Evolutionary conservation across 2,329 filamentous ascomycete species (phyloP), one percentile per base, ranked within the genome.

Genomic region (Colletotrichum theobromicola): DNA sequence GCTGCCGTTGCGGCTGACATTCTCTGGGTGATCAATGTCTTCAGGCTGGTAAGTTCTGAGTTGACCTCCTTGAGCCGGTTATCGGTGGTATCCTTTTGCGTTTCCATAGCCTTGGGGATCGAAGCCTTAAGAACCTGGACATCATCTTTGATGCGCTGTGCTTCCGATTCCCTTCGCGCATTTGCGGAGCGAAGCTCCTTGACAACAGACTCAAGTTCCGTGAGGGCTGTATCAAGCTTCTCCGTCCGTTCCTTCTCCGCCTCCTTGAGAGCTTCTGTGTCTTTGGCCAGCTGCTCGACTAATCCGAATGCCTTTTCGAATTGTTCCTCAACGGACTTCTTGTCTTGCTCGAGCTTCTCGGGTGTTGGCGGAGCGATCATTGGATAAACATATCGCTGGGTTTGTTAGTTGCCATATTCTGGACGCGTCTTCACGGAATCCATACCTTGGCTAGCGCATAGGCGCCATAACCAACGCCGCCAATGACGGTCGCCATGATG

Each of bases 401-500:
- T 21, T 34, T 50, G 76, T 85, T 74, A 85, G 78, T 28, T 35
- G 15, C 34, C 8, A 24, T 12, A 26, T 7, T 21, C 26, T 35
- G 18, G 21, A 30, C 8, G 9, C 37, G 35, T 12, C 16, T n/a
- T 26, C 26, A 50, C 60, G 67, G 21, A n/a, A 28, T 16, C 70
- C 82, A 46, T 87, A 95, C 94, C 91, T 97, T 97, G 75, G 95
- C 94, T 18, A 98, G 90, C 77, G 93, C 91, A 82, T 97, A 99
- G 26, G 98, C 85, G 1, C 96, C 96, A 81, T 98, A 98, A 50
- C 95, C 90, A 24, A 98, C 93, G 63, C 96, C 95, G 72, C 95
- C 94, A 76, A 97, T 93, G 15, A 98, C 94, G 0, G 97, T 99
- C 9, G 97, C 97, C 95, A 98, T 98, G 84, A 99, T 98, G 85